Evolutionary conservation across 1,284 basidiomycete genomes (phyloP).

Genomic region (Leccinum fallax): DNA sequence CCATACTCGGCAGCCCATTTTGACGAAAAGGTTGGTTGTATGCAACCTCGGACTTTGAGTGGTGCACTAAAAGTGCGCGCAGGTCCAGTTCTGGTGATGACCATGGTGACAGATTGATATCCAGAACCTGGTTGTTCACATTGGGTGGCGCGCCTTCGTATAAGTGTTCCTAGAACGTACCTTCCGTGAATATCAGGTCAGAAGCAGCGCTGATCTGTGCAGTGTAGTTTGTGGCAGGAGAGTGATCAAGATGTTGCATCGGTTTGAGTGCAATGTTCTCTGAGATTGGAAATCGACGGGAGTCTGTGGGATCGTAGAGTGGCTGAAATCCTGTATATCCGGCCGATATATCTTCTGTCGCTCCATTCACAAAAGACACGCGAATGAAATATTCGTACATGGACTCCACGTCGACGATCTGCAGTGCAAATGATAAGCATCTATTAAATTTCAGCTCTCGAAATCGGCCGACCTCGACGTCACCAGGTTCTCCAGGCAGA

Average conservation of each 20-base stretch:
- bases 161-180: background rate
- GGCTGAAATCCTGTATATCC: conserved; percentile 7
- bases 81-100: conserved; percentile 11
- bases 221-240: conserved; percentile 8
- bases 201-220: background rate
- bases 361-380: conserved; percentile 8
- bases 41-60: background rate
- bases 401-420: background rate
- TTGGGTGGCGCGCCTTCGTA: background rate
- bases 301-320: background rate
- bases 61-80: conserved; percentile 6
- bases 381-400: conserved; percentile 9
- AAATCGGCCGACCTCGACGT: background rate
- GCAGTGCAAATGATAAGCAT: background rate
- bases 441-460: background rate
- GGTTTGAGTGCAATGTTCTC: background rate
- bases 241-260: too few relatives aligned
- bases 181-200: conserved; percentile 1
- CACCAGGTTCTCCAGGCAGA: accelerated
- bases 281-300: too few relatives aligned
- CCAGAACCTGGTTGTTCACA: background rate
- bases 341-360: conserved; percentile 4
- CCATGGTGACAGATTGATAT: background rate
- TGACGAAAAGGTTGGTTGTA: conserved; percentile 2
- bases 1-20: conserved; percentile 9